These are phyloP conservation scores for Eucalyptus pauciflora DNA, from an alignment of 345 rosid species.

Conservation along the genomic window DNA sequence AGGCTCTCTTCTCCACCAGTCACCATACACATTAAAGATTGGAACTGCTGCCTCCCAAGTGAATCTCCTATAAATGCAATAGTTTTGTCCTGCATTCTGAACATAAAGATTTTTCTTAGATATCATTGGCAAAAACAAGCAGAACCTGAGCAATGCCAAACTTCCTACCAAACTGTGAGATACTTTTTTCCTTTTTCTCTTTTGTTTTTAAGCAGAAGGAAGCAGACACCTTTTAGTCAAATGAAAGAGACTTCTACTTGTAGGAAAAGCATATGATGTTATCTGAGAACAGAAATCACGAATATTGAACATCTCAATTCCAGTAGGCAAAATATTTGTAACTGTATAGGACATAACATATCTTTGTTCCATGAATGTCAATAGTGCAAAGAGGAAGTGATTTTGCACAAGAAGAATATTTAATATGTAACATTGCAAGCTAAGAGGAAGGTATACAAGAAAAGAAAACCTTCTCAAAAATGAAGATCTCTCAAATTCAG, in stretches of 20 bases:
- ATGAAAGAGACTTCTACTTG: not conserved
- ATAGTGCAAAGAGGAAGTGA: not conserved
- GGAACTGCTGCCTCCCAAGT: constrained; percentile 73
- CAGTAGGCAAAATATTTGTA: not conserved
- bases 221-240: not conserved
- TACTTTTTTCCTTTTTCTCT: too few species aligned
- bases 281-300: not conserved
- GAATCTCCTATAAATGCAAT: constrained; percentile 85
- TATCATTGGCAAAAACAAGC: not conserved
- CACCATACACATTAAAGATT: constrained; percentile 73
- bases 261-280: not conserved
- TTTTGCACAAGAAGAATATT: not conserved
- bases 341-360: not conserved
- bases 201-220: not conserved
- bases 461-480: constrained; percentile 48
- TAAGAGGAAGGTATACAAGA: not conserved
- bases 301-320: not conserved
- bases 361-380: not conserved
- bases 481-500: constrained; percentile 43
- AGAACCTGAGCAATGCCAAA: not conserved
- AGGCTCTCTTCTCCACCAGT: constrained; percentile 44
- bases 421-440: not conserved
- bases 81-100: constrained; percentile 69
- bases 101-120: not conserved
- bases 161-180: not conserved